phyloP scores from a whole-genome alignment of 495 filamentous ascomycete genomes.

The Neurospora intermedia region DNA sequence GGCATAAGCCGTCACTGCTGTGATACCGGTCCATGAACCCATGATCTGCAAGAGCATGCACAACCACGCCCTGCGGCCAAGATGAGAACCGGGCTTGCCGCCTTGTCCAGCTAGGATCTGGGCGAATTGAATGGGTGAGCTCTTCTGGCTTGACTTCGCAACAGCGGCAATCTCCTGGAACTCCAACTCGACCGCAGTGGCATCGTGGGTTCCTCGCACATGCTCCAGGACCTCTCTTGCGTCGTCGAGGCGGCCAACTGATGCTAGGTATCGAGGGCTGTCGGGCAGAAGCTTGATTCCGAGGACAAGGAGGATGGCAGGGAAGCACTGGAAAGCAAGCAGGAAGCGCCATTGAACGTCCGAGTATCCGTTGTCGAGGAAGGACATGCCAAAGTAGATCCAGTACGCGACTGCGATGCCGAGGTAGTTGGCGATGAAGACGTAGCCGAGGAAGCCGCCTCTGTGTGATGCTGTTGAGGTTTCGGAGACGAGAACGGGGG shows the following conservation, averaged over 20 bases:
- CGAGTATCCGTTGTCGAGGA: slow-evolving; percentile 36
- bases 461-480: slow-evolving; percentile 36
- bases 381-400: slow-evolving; percentile 48
- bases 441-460: slow-evolving; percentile 38
- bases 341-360: slow-evolving; percentile 39
- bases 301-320: slow-evolving; percentile 36
- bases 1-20: slow-evolving; percentile 55
- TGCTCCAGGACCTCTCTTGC: not conserved
- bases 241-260: not conserved
- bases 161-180: not conserved
- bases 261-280: slow-evolving; percentile 29
- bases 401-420: slow-evolving; percentile 54
- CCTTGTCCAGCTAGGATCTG: not conserved
- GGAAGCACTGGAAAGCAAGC: slow-evolving; percentile 44
- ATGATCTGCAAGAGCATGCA: slow-evolving; percentile 60
- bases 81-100: slow-evolving; percentile 4
- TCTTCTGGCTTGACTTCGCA: not conserved
- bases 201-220: not conserved
- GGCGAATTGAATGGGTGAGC: not conserved
- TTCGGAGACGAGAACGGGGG: slow-evolving; percentile 33
- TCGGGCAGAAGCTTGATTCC: slow-evolving; percentile 41
- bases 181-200: not conserved
- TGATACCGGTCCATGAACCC: slow-evolving; percentile 66
- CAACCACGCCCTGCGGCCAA: slow-evolving; percentile 9
- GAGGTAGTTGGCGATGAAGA: slow-evolving; percentile 47